These are phyloP conservation scores for Colletotrichum endophyticum DNA, from an alignment of 2,329 filamentous ascomycete genomes.

Conservation along the genomic window DNA sequence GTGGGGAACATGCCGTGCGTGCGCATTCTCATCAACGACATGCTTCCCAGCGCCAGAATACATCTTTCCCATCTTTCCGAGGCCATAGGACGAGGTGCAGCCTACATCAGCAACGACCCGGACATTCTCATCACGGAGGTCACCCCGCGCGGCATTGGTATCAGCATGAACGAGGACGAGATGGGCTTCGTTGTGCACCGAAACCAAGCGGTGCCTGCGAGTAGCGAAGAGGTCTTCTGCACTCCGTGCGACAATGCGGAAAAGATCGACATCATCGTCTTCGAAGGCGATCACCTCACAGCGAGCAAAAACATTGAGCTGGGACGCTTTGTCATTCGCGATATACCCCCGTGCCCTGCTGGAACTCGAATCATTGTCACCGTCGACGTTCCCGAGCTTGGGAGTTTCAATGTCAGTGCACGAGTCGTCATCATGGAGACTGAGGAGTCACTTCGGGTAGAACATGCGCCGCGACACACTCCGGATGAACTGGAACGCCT, in stretches of 20 bases:
- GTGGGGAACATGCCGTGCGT: background rate
- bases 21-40: background rate
- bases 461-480: background rate
- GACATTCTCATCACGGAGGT: background rate
- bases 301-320: background rate
- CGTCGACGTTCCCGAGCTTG: background rate
- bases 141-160: background rate
- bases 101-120: background rate
- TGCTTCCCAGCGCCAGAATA: background rate
- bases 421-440: background rate
- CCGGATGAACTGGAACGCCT: background rate
- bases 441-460: background rate
- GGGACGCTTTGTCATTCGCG: background rate
- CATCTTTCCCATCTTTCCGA: background rate
- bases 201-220: background rate
- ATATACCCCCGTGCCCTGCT: background rate
- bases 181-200: background rate
- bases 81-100: background rate
- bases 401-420: background rate
- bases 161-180: background rate
- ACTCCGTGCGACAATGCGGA: background rate
- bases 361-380: background rate
- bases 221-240: background rate
- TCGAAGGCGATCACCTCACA: background rate
- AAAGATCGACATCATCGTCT: background rate